Evolutionary conservation across 176 grass and related monocot genomes (phyloP).

Genomic region (Canna indica): DNA sequence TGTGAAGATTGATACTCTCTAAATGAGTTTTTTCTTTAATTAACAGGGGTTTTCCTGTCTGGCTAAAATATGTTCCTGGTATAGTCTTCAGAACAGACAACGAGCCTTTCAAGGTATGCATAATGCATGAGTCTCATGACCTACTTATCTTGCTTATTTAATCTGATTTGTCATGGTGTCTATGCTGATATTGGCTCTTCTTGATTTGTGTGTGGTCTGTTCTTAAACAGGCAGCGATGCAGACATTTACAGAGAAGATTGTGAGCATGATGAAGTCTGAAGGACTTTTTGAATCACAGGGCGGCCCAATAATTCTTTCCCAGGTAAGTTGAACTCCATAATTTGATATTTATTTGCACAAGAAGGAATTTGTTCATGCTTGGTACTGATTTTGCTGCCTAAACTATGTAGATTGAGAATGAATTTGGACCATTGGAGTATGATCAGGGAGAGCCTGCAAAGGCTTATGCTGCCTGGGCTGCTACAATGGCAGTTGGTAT

Average conservation of each 20-base stretch:
- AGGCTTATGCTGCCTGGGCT: slow-evolving; percentile 86
- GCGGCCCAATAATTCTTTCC: slow-evolving; percentile 93
- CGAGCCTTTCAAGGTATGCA: slow-evolving; percentile 76
- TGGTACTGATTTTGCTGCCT: too few relatives aligned
- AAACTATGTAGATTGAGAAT: slow-evolving; percentile 71
- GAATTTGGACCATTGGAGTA: slow-evolving; percentile 87
- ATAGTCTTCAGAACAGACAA: slow-evolving; percentile 99
- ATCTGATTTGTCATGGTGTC: too few relatives aligned
- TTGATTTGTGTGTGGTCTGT: too few relatives aligned
- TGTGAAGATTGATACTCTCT: too few relatives aligned
- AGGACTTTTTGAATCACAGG: slow-evolving; percentile 83
- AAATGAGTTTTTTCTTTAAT: too few relatives aligned
- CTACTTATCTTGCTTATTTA: not conserved
- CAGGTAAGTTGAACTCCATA: slow-evolving; percentile 47
- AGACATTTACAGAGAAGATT: slow-evolving; percentile 89
- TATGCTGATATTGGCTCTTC: too few relatives aligned
- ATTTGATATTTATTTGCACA: too few relatives aligned
- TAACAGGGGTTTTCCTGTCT: slow-evolving; percentile 84
- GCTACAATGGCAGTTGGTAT: slow-evolving; percentile 79
- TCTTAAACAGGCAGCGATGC: slow-evolving; percentile 65
- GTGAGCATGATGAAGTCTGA: slow-evolving; percentile 89
- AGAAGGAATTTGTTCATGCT: too few relatives aligned
- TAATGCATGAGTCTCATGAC: too few relatives aligned
- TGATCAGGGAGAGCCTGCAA: slow-evolving; percentile 56
- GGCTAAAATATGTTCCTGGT: slow-evolving; percentile 94